These are phyloP conservation scores for Narthecium ossifragum DNA, from an alignment of 106 monocot genomes.

Conservation along the genomic window DNA sequence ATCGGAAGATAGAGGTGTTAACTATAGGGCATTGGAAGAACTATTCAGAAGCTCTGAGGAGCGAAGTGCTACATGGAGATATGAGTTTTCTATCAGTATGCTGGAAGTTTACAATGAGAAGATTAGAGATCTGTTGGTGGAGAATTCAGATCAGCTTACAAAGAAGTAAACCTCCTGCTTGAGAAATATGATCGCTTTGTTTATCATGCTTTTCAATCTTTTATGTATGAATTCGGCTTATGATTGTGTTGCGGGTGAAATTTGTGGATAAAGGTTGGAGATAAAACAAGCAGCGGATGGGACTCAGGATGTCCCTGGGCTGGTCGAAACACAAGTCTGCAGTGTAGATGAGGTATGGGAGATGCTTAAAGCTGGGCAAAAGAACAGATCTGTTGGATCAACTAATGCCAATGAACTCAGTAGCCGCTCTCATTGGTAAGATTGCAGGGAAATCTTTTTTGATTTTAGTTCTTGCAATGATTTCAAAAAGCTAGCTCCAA, in stretches of 20 bases:
- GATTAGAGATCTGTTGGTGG: slow-evolving; percentile 77
- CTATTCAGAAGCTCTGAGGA: slow-evolving; percentile 52
- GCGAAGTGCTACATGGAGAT: slow-evolving; percentile 29
- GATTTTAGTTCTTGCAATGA: no score
- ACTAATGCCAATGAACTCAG: slow-evolving; percentile 93
- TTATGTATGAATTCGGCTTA: background rate
- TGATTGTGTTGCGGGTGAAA: background rate
- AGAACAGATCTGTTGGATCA: slow-evolving; percentile 83
- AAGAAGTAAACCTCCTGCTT: slow-evolving; percentile 44
- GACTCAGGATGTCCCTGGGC: slow-evolving; percentile 82
- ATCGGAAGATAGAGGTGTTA: slow-evolving; percentile 78
- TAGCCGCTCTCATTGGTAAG: slow-evolving; percentile 92
- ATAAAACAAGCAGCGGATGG: slow-evolving; percentile 84
- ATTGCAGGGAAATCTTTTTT: no score
- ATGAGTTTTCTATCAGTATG: slow-evolving; percentile 78
- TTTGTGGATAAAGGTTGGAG: slow-evolving; percentile 59
- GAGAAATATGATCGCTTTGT: background rate
- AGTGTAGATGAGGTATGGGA: slow-evolving; percentile 69
- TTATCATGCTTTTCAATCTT: background rate
- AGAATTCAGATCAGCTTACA: slow-evolving; percentile 29
- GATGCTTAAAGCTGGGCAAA: slow-evolving; percentile 55
- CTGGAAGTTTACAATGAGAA: slow-evolving; percentile 95
- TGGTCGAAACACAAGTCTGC: slow-evolving; percentile 50
- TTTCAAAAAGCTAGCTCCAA: no score
- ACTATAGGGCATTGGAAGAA: slow-evolving; percentile 85